Evolutionary conservation across 2,329 filamentous ascomycete genomes (phyloP).

Genomic region (Penicillium crustosum): DNA sequence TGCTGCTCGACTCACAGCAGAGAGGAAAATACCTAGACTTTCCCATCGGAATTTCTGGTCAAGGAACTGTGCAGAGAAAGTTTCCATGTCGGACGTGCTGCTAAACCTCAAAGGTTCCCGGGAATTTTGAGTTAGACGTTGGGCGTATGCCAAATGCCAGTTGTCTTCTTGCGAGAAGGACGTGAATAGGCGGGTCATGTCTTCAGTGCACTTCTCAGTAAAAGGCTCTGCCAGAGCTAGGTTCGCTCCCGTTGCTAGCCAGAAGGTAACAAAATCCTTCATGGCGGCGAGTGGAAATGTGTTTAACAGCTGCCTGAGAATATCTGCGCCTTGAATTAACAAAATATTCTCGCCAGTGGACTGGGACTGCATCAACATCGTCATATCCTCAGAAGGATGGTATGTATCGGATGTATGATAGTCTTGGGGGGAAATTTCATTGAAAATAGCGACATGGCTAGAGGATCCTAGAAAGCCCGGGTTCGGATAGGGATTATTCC

Average conservation of each 20-base stretch:
- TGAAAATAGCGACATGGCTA: constrained; percentile 32
- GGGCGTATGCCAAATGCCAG: constrained; percentile 27
- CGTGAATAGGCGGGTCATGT: constrained; percentile 24
- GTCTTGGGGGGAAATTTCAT: constrained; percentile 25
- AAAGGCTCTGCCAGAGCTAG: constrained; percentile 29
- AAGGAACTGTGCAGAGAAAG: constrained; percentile 26
- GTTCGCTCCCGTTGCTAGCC: constrained; percentile 28
- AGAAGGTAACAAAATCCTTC: constrained; percentile 28
- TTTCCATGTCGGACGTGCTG: constrained; percentile 10
- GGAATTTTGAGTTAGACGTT: constrained; percentile 24
- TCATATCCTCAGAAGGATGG: background rate
- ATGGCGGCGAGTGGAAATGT: constrained; percentile 22
- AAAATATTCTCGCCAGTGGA: constrained; percentile 24
- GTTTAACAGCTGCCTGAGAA: constrained; percentile 23
- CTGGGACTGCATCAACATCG: constrained; percentile 13
- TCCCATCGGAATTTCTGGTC: constrained; percentile 40
- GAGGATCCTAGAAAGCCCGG: constrained; percentile 31
- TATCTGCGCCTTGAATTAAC: constrained; percentile 26
- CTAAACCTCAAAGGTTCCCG: constrained; percentile 18
- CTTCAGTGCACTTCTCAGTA: constrained; percentile 24
- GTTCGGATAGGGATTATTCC: constrained; percentile 29
- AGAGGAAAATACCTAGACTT: constrained; percentile 41
- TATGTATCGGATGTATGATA: constrained; percentile 11
- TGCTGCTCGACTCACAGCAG: constrained; percentile 36
- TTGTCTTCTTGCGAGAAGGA: constrained; percentile 21